Evolutionary conservation across 805 yeast species (phyloP).

Genomic region (Saccharomycopsis sp.): DNA sequence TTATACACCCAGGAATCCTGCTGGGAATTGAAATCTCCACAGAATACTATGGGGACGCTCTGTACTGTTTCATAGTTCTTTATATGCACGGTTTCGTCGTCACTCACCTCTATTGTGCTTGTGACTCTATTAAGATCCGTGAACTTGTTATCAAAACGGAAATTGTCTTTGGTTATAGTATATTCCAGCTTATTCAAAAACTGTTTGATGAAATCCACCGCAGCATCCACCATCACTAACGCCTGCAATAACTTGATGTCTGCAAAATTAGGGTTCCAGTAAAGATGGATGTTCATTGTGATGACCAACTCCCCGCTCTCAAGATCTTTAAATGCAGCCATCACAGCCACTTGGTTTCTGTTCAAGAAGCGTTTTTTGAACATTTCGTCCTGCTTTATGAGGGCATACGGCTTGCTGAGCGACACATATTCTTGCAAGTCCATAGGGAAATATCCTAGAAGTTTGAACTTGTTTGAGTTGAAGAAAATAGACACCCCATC

Average conservation of each 20-base stretch:
- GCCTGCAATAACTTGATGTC: slow-evolving; percentile 40
- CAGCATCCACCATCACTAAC: slow-evolving; percentile 26
- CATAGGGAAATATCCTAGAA: not conserved
- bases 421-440: not conserved
- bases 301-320: slow-evolving; percentile 28
- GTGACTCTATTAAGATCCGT: not conserved
- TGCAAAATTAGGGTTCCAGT: slow-evolving; percentile 38
- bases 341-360: slow-evolving; percentile 39
- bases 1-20: slow-evolving; percentile 34
- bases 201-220: slow-evolving; percentile 22
- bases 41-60: slow-evolving; percentile 27
- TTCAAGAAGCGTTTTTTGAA: slow-evolving; percentile 29
- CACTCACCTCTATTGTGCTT: not conserved
- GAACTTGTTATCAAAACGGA: not conserved
- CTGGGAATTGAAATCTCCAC: slow-evolving; percentile 40
- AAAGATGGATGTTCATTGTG: slow-evolving; percentile 38
- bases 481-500: slow-evolving; percentile 42
- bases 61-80: not conserved
- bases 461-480: slow-evolving; percentile 31
- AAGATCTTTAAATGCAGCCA: slow-evolving; percentile 32
- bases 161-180: slow-evolving; percentile 1
- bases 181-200: slow-evolving; percentile 21
- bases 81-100: slow-evolving; percentile 19
- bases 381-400: slow-evolving; percentile 10
- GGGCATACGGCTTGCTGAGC: not conserved